Percentiles rank a stretch among this genome's conserved stretches.
These are phyloP conservation scores for Microsporum ferrugineum DNA, from an alignment of 2,329 filamentous ascomycete genomes.

Conservation along the genomic window DNA sequence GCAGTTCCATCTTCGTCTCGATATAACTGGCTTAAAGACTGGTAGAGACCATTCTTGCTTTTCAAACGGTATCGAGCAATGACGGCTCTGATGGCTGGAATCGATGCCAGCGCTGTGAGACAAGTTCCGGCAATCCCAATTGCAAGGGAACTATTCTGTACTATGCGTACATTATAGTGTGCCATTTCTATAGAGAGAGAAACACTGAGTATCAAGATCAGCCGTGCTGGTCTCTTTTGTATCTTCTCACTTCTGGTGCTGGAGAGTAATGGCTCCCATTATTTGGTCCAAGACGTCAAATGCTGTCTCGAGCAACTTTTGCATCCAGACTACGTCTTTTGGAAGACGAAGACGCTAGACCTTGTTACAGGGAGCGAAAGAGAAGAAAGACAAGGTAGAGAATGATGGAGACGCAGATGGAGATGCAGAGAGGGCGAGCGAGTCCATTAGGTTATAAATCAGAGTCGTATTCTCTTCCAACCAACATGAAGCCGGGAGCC, in stretches of 20 bases:
- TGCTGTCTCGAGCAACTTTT: not conserved
- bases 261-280: not conserved
- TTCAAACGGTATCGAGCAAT: conserved; percentile 6
- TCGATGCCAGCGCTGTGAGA: conserved; percentile 16
- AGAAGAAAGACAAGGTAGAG: not conserved
- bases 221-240: not conserved
- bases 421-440: not conserved
- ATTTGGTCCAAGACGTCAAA: not conserved
- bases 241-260: not conserved
- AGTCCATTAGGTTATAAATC: not conserved
- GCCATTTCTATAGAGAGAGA: not conserved
- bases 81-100: conserved; percentile 11
- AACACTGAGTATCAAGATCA: not conserved
- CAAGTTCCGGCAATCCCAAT: not conserved
- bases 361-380: too few relatives aligned
- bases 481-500: not conserved
- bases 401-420: not conserved
- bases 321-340: not conserved
- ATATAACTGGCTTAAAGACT: conserved; percentile 39
- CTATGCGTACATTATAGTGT: not conserved
- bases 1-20: conserved; percentile 59
- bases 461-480: not conserved
- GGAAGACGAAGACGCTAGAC: too few relatives aligned
- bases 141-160: not conserved
- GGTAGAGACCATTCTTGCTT: conserved; percentile 12